Conservation (phyloP, 768 basidiomycete genomes). For the Mycena venus region DNA sequence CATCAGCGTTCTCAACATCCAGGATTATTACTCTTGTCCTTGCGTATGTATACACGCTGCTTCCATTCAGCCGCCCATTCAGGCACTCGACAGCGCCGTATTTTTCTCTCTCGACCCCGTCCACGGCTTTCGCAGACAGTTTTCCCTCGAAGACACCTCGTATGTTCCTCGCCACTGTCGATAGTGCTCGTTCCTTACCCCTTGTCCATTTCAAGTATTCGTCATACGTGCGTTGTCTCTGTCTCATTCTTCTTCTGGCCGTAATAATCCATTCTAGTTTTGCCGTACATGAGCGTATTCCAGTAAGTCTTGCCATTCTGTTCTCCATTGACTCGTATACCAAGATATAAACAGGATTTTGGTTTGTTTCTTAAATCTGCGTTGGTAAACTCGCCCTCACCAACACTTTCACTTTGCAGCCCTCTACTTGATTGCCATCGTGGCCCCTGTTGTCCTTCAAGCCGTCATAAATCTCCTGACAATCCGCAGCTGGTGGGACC, state of each 20-base stretch:
- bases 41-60: slow-evolving; percentile 61
- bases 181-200: slow-evolving; percentile 33
- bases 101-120: slow-evolving; percentile 78
- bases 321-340: slow-evolving; percentile 13
- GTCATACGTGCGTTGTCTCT: slow-evolving; percentile 1
- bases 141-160: slow-evolving; percentile 85
- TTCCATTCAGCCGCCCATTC: background rate
- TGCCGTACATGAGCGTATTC: slow-evolving; percentile 83
- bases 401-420: slow-evolving; percentile 42
- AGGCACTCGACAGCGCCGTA: slow-evolving; percentile 55
- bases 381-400: background rate
- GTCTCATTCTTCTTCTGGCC: background rate
- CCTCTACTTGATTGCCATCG: slow-evolving; percentile 65
- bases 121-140: slow-evolving; percentile 80
- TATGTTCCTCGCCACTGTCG: slow-evolving; percentile 50
- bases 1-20: background rate
- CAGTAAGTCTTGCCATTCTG: slow-evolving; percentile 58
- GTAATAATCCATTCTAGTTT: slow-evolving; percentile 56
- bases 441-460: slow-evolving; percentile 79
- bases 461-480: slow-evolving; percentile 78
- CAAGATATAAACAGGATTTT: background rate
- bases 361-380: slow-evolving; percentile 5
- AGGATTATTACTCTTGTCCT: slow-evolving; percentile 80
- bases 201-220: slow-evolving; percentile 53
- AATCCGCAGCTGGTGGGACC: slow-evolving; percentile 90